Evolutionary conservation across 2,329 filamentous ascomycete species (phyloP).

Genomic region (Anthostomella pinea): DNA sequence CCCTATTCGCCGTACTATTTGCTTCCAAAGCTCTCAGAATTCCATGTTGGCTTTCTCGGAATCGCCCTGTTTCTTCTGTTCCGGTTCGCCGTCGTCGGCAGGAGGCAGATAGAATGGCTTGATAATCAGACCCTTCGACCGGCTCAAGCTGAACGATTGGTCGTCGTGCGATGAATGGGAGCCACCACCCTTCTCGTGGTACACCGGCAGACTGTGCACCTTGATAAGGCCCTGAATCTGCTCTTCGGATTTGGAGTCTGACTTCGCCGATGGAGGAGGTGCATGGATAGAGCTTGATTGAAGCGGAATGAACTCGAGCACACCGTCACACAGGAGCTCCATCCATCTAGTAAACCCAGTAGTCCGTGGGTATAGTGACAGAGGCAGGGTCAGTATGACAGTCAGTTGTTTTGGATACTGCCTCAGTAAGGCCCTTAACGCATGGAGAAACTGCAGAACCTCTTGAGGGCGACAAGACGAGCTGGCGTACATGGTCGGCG

Average conservation of each 20-base stretch:
- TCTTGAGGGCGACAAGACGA: slow-evolving; percentile 66
- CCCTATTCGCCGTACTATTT: too few species aligned
- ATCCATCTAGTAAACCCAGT: slow-evolving; percentile 80
- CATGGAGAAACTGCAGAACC: slow-evolving; percentile 78
- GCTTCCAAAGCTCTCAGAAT: slow-evolving; percentile 52
- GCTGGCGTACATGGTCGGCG: slow-evolving; percentile 78
- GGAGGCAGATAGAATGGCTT: slow-evolving; percentile 88
- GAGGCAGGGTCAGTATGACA: slow-evolving; percentile 72
- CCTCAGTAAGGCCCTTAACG: slow-evolving; percentile 71
- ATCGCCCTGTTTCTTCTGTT: slow-evolving; percentile 43
- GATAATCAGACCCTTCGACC: slow-evolving; percentile 76
- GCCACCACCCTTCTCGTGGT: slow-evolving; percentile 85
- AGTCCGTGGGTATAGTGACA: slow-evolving; percentile 73
- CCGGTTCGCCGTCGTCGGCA: slow-evolving; percentile 65
- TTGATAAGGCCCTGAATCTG: slow-evolving; percentile 82
- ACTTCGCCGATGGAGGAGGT: slow-evolving; percentile 52
- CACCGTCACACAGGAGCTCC: slow-evolving; percentile 80
- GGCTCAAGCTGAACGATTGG: slow-evolving; percentile 84
- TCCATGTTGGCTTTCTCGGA: slow-evolving; percentile 69
- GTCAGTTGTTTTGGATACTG: slow-evolving; percentile 63
- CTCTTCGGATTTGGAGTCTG: slow-evolving; percentile 58
- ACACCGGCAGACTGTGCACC: slow-evolving; percentile 77
- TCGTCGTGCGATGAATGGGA: slow-evolving; percentile 74
- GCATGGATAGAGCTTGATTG: slow-evolving; percentile 51
- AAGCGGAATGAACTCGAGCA: slow-evolving; percentile 78